A percentile compares a stretch with the other conserved stretches of the same genome.
These are phyloP conservation scores for Neoascochyta sp. DNA, from an alignment of 2,329 filamentous ascomycete species.

Conservation along the genomic window DNA sequence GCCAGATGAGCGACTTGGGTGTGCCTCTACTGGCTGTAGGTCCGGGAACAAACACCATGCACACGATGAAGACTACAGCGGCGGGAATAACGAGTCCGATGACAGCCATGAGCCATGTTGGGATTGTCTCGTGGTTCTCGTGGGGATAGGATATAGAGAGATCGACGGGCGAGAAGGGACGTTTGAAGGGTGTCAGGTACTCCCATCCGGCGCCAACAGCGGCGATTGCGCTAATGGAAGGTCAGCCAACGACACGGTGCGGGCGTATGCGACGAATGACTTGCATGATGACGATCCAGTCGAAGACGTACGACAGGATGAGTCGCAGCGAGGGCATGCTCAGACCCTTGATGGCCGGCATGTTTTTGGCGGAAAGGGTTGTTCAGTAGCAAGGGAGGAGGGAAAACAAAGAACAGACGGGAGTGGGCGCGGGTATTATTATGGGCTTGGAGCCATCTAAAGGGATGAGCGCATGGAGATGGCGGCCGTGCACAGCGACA, in stretches of 20 bases:
- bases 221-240: conserved; percentile 48
- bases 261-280: conserved; percentile 15
- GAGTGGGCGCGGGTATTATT: conserved; percentile 6
- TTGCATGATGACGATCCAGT: conserved; percentile 68
- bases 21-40: conserved; percentile 61
- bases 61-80: conserved; percentile 64
- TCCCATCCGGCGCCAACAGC: conserved; percentile 59
- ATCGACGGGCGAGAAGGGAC: conserved; percentile 69
- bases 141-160: conserved; percentile 76
- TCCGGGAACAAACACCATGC: conserved; percentile 68
- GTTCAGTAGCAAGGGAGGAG: conserved; percentile 6
- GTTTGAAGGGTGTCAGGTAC: conserved; percentile 60
- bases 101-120: conserved; percentile 61
- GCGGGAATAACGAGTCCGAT: conserved; percentile 63
- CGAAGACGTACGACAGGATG: conserved; percentile 64
- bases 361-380: conserved; percentile 13
- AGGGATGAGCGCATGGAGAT: conserved; percentile 11
- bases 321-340: conserved; percentile 49
- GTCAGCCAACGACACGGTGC: conserved; percentile 10
- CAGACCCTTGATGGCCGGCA: conserved; percentile 23
- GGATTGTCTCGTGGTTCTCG: conserved; percentile 67
- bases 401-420: conserved; percentile 5
- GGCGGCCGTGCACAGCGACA: conserved; percentile 4
- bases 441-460: conserved; percentile 9
- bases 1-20: conserved; percentile 65